Evolutionary conservation across 2,329 filamentous ascomycete genomes (phyloP).

Genomic region (Penicillium frequentans): DNA sequence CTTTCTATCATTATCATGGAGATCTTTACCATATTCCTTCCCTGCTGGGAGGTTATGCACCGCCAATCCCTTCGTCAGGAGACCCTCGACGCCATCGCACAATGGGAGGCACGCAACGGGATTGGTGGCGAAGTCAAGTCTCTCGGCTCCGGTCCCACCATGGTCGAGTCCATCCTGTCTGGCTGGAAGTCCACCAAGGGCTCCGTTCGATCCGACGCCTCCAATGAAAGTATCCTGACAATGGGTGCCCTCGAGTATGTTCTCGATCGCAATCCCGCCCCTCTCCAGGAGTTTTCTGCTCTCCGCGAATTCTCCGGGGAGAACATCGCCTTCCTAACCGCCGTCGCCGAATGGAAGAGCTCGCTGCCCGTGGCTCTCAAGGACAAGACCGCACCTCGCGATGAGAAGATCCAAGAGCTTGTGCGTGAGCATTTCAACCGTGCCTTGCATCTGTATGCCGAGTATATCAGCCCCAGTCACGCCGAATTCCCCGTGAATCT

Average conservation of each 20-base stretch:
- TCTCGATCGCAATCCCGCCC: slow-evolving; percentile 40
- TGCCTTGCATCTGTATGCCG: slow-evolving; percentile 62
- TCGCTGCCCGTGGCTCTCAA: slow-evolving; percentile 23
- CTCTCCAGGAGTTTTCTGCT: slow-evolving; percentile 63
- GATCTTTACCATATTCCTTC: slow-evolving; percentile 63
- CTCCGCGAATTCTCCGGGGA: slow-evolving; percentile 68
- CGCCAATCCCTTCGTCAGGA: slow-evolving; percentile 34
- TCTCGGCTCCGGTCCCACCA: slow-evolving; percentile 28
- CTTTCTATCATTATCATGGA: slow-evolving; percentile 64
- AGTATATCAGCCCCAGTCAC: slow-evolving; percentile 60
- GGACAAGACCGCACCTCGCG: slow-evolving; percentile 6
- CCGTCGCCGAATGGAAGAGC: slow-evolving; percentile 58
- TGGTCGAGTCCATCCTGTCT: slow-evolving; percentile 30
- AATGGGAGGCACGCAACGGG: slow-evolving; percentile 41
- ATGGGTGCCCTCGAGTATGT: slow-evolving; percentile 65
- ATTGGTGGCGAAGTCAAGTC: slow-evolving; percentile 26
- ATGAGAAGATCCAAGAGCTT: slow-evolving; percentile 29
- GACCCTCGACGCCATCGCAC: slow-evolving; percentile 36
- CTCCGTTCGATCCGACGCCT: slow-evolving; percentile 39
- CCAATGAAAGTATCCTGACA: slow-evolving; percentile 53
- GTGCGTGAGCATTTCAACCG: slow-evolving; percentile 57
- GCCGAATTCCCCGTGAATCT: slow-evolving; percentile 69
- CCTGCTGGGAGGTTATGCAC: slow-evolving; percentile 57
- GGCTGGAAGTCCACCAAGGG: slow-evolving; percentile 32
- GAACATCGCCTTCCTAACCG: slow-evolving; percentile 66